A percentile compares a stretch with the other conserved stretches of the same genome.
Conservation (phyloP, 202 grass and related monocot species). For the Panicum virgatum region DNA sequence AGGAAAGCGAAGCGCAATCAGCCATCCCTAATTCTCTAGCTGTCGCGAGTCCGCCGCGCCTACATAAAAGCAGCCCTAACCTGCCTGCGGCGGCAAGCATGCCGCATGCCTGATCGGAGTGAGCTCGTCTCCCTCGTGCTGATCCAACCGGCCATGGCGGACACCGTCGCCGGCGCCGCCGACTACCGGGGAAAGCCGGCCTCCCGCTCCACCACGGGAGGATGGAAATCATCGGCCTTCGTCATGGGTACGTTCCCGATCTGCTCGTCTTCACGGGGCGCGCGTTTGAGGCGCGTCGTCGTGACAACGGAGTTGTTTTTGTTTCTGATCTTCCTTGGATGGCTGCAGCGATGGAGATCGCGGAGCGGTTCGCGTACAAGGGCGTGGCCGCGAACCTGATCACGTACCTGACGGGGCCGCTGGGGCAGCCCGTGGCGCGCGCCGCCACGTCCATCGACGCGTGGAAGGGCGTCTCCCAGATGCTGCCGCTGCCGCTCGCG, state of each 20-base stretch:
- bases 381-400: constrained; percentile 53
- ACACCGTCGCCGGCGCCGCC: constrained; percentile 45
- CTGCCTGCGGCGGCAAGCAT: neutral
- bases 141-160: constrained; percentile 26
- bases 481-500: constrained; percentile 38
- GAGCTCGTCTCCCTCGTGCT: neutral
- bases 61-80: constrained; percentile 28
- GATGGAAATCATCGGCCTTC: constrained; percentile 66
- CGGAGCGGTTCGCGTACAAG: constrained; percentile 41
- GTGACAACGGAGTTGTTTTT: neutral
- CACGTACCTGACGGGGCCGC: constrained; percentile 51
- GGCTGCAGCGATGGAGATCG: constrained; percentile 41
- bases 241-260: constrained; percentile 59
- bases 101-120: constrained; percentile 31
- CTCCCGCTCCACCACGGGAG: constrained; percentile 51
- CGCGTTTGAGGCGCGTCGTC: neutral
- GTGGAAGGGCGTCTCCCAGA: constrained; percentile 42
- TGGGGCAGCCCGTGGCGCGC: constrained; percentile 42
- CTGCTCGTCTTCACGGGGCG: neutral
- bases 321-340: neutral
- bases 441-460: constrained; percentile 40
- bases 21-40: neutral
- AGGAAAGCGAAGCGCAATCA: too few species aligned
- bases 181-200: constrained; percentile 59
- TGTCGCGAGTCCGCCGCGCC: neutral